These are phyloP conservation scores for Cynara cardunculus DNA, from an alignment of 129 eudicot species.

Conservation along the genomic window DNA sequence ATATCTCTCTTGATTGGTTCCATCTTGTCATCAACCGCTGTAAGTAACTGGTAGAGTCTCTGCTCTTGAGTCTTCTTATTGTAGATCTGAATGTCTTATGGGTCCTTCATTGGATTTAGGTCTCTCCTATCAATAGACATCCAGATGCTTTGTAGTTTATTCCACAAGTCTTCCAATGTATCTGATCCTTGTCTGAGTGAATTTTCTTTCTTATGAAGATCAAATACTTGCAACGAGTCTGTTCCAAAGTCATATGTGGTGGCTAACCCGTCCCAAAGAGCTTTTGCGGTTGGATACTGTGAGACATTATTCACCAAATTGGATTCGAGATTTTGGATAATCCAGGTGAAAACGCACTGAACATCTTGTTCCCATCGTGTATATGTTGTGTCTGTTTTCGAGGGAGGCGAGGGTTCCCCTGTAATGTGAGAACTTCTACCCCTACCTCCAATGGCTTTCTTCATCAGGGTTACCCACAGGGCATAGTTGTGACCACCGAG, in stretches of 20 bases:
- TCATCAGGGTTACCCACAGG: slow-evolving; percentile 3
- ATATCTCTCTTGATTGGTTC: slow-evolving; percentile 4
- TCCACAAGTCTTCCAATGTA: slow-evolving; percentile 9
- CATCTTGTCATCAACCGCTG: not conserved
- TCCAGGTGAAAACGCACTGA: not conserved
- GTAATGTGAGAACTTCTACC: not conserved
- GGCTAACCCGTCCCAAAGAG: not conserved
- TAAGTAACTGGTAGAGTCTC: slow-evolving; percentile 3
- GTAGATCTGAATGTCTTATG: not conserved
- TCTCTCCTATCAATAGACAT: not conserved
- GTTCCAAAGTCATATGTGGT: not conserved
- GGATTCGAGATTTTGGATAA: slow-evolving; percentile 1
- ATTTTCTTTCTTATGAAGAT: not conserved
- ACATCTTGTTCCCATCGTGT: not conserved
- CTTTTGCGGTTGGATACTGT: not conserved
- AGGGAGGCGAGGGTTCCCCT: not conserved
- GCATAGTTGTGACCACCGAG: not conserved
- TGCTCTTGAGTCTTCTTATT: not conserved
- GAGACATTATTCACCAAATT: not conserved
- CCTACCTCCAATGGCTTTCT: slow-evolving; percentile 8
- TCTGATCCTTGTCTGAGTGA: not conserved
- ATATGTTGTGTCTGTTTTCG: not conserved
- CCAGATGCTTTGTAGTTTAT: not conserved
- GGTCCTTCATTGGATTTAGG: slow-evolving; percentile 5
- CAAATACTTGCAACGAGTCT: not conserved